Evolutionary conservation across 2,329 filamentous ascomycete genomes (phyloP).

Genomic region (Lithohypha guttulata): DNA sequence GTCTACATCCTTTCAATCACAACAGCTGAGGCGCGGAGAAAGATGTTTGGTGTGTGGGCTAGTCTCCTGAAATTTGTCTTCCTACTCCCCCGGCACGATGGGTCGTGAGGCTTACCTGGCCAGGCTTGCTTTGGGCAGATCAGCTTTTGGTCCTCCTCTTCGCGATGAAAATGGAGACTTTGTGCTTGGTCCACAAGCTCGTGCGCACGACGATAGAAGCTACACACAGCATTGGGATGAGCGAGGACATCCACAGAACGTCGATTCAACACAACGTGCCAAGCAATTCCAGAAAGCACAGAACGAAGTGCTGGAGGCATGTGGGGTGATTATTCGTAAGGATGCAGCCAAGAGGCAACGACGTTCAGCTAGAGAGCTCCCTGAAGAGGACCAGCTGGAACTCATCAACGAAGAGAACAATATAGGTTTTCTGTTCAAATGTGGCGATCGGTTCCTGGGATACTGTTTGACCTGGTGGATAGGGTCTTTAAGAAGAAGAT

Average conservation of each 20-base stretch:
- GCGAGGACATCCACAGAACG: slow-evolving; percentile 37
- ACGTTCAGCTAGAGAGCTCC: slow-evolving; percentile 27
- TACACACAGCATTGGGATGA: slow-evolving; percentile 40
- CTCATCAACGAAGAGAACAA: slow-evolving; percentile 32
- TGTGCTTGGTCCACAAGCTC: slow-evolving; percentile 17
- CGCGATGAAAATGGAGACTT: slow-evolving; percentile 20
- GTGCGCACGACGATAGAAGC: slow-evolving; percentile 27
- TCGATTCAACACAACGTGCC: slow-evolving; percentile 30
- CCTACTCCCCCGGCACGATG: slow-evolving; percentile 24
- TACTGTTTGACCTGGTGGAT: slow-evolving; percentile 36
- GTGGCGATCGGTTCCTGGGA: slow-evolving; percentile 31
- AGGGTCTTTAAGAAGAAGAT: slow-evolving; percentile 27
- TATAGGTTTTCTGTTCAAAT: slow-evolving; percentile 32
- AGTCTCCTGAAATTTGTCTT: too few relatives aligned
- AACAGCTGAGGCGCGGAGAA: too few relatives aligned
- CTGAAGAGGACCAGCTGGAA: slow-evolving; percentile 26
- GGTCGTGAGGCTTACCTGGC: slow-evolving; percentile 36
- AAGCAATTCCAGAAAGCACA: slow-evolving; percentile 36
- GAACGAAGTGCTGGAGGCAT: slow-evolving; percentile 40
- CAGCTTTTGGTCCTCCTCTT: slow-evolving; percentile 18
- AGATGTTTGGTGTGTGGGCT: too few relatives aligned
- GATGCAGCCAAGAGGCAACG: slow-evolving; percentile 19
- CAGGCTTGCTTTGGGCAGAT: slow-evolving; percentile 31
- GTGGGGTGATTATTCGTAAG: slow-evolving; percentile 37
- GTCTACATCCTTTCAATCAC: too few relatives aligned